These are phyloP conservation scores for Fusarium humuli DNA, from an alignment of 2,329 filamentous ascomycete species.

Conservation along the genomic window DNA sequence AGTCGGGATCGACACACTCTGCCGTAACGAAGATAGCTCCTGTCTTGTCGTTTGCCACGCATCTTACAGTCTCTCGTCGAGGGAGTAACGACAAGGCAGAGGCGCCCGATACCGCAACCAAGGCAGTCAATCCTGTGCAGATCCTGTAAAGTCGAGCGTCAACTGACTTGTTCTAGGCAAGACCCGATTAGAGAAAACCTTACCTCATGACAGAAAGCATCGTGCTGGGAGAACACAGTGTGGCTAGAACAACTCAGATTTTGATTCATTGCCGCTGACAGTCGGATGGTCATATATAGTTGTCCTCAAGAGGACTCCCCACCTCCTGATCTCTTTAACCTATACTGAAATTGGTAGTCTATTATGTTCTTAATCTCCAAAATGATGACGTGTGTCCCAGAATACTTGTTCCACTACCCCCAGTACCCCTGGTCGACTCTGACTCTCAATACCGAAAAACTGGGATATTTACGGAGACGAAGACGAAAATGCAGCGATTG, in stretches of 20 bases:
- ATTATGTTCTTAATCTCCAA: no score
- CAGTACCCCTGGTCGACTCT: accelerated
- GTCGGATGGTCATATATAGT: no score
- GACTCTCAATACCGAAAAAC: neutral
- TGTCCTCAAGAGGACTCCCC: no score
- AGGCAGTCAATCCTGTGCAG: neutral
- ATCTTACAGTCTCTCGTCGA: neutral
- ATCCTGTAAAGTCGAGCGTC: neutral
- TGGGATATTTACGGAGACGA: neutral
- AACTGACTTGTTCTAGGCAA: neutral
- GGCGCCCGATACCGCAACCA: neutral
- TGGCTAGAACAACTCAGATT: no score
- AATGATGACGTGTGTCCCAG: neutral
- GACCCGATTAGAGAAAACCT: no score
- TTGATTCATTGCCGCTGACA: no score
- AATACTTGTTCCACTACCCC: neutral
- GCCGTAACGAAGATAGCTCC: neutral
- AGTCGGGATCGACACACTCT: slow-evolving; percentile 28
- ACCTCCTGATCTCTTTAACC: no score
- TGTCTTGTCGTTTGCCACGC: neutral
- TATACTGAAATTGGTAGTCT: no score
- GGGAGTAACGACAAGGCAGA: neutral
- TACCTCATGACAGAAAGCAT: neutral
- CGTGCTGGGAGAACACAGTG: neutral
- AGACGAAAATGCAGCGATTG: neutral